Conservation (phyloP, 148 eudicot genomes). For the Rhododendron mucronatum region DNA sequence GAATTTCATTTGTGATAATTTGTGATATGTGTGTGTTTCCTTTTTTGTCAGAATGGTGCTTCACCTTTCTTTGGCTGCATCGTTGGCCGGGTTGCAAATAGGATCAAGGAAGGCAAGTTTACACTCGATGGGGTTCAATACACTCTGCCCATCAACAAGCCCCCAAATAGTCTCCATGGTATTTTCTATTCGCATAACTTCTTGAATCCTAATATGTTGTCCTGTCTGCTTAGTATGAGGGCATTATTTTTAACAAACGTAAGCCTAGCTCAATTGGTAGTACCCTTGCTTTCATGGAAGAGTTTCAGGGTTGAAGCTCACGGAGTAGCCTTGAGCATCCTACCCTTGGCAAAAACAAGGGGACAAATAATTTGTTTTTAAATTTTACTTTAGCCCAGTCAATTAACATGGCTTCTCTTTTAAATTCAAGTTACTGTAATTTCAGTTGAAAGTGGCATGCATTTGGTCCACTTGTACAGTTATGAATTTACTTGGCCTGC, state of each 20-base stretch:
- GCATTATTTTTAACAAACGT: background rate
- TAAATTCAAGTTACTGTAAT: background rate
- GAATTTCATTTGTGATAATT: background rate
- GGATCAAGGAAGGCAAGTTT: slow-evolving; percentile 91
- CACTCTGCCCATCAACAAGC: slow-evolving; percentile 73
- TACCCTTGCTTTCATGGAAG: background rate
- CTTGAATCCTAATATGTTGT: background rate
- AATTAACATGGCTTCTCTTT: background rate
- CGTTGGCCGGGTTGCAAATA: slow-evolving; percentile 97
- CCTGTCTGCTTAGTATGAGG: background rate
- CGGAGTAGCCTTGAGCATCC: background rate
- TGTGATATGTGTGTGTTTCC: background rate
- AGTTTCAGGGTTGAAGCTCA: background rate
- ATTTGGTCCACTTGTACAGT: background rate
- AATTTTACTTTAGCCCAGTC: background rate
- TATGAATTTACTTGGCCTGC: background rate
- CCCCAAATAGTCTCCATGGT: slow-evolving; percentile 96
- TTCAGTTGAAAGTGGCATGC: background rate
- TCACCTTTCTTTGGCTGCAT: slow-evolving; percentile 87
- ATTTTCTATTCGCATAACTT: slow-evolving; percentile 8
- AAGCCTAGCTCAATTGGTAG: background rate
- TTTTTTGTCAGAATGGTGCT: slow-evolving; percentile 60
- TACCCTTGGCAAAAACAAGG: background rate
- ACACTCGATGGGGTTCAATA: slow-evolving; percentile 61
- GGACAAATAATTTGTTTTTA: background rate